A percentile compares a stretch with the other conserved stretches of the same genome.
phyloP scores from a whole-genome alignment of 2,329 filamentous ascomycete genomes.

The Fusarium hainanense region DNA sequence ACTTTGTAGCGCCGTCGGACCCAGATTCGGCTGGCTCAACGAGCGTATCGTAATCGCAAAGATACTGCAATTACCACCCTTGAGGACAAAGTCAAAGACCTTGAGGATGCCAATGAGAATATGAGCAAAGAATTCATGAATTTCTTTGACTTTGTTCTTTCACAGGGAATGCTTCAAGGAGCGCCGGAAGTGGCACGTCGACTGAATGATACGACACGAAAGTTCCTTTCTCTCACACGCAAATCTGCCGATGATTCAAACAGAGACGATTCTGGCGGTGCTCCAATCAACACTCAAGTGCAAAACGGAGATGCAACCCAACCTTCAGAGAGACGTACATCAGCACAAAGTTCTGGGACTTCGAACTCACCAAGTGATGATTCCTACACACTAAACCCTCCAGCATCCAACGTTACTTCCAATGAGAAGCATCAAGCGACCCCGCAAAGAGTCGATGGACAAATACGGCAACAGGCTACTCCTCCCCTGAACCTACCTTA shows the following conservation, averaged over 20 bases:
- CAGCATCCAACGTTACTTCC: neutral
- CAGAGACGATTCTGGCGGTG: conserved; percentile 13
- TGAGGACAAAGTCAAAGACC: conserved; percentile 74
- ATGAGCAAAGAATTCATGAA: conserved; percentile 78
- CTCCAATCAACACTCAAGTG: neutral
- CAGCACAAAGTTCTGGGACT: conserved; percentile 7
- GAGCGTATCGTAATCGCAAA: conserved; percentile 86
- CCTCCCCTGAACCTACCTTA: conserved; percentile 49
- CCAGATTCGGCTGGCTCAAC: conserved; percentile 87
- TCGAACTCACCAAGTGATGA: conserved; percentile 20
- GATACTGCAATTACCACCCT: conserved; percentile 82
- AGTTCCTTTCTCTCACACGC: conserved; percentile 66
- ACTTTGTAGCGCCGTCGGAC: conserved; percentile 76
- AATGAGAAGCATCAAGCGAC: conserved; percentile 14
- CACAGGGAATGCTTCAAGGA: conserved; percentile 66
- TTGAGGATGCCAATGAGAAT: conserved; percentile 76
- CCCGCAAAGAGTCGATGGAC: conserved; percentile 19
- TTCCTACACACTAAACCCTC: neutral
- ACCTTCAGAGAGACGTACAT: conserved; percentile 4
- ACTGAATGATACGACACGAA: conserved; percentile 67
- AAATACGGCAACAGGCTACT: conserved; percentile 31
- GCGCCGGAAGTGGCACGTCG: conserved; percentile 68
- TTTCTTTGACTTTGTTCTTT: conserved; percentile 71
- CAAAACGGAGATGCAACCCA: neutral
- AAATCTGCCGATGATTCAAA: conserved; percentile 52